A percentile compares a stretch with the other conserved stretches of the same genome.
Evolutionary conservation across 2,329 filamentous ascomycete genomes (phyloP).

Genomic region (Ciborinia camelliae): DNA sequence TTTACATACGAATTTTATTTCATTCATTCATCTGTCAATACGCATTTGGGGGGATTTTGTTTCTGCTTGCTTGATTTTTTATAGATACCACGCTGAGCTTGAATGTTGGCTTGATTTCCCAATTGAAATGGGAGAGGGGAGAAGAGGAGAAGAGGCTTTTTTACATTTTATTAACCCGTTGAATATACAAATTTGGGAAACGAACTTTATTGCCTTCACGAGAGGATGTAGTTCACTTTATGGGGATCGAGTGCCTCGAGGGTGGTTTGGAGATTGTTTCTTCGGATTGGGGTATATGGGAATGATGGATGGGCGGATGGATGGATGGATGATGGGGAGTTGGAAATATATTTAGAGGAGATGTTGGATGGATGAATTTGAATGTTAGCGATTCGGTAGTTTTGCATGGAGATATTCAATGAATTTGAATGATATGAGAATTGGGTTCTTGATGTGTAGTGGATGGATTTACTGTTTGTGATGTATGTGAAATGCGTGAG

Average conservation of each 20-base stretch:
- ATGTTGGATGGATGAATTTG: not conserved
- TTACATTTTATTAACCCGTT: not conserved
- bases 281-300: not conserved
- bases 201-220: not conserved
- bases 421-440: not conserved
- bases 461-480: not conserved
- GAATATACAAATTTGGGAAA: not conserved
- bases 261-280: conserved; percentile 7
- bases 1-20: not conserved
- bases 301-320: not conserved
- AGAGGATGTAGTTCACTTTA: not conserved
- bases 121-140: not conserved
- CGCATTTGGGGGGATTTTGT: not conserved
- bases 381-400: not conserved
- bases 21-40: not conserved
- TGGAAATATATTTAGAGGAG: not conserved
- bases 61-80: conserved; percentile 1
- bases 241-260: not conserved
- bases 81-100: conserved; percentile 6
- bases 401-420: not conserved
- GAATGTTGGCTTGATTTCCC: not conserved
- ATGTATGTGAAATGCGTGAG: not conserved
- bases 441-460: not conserved
- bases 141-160: not conserved
- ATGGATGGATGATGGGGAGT: not conserved